Evolutionary conservation across 345 rosid genomes (phyloP), one percentile per base, ranked within the genome.

Genomic region (Gossypium stocksii): DNA sequence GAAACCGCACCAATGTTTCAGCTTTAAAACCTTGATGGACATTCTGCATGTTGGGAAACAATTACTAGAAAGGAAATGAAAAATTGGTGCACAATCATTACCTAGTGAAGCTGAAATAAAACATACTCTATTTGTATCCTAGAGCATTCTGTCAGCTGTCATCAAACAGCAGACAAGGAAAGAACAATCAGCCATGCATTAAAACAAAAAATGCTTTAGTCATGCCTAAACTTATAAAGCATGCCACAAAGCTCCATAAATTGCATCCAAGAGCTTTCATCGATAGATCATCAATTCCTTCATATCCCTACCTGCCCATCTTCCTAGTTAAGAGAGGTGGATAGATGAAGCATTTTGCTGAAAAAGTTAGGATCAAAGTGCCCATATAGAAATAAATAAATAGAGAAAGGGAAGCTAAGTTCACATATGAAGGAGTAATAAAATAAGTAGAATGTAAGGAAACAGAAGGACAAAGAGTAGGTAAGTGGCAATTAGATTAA

Each of bases 11-110:
- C 77, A 89, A 82, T 53, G 87, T 86, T 84, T 87, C 91, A 20
- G 82, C 72, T 78, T 41, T 71, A 79, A 81, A 89, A 52, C 96
- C 96, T 83, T 87, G 96, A 82, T 90, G 91, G 72, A 89, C 58
- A 76, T 85, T 90, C 96, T 90, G 87, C 76, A 76, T 29, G 66
- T 64, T 17, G 59, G 45, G 34, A 77, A 61, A 74, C 9, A 71
- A 58, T n/a, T 20, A 45, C n/a, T 38, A 41, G 20, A 71, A n/a
- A 43, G 3, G 20, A 38, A 41, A 2, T 15, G 11, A 65, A 19
- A 34, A 51, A n/a, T 19, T 17, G 12, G 29, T 9, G 46, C 53
- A 13, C 57, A 45, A 73, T 46, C 27, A 19, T 59, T 56, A 77
- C 16, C 20, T 5, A 66, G 23, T 10, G 66, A 25, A 46, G 27